Evolutionary conservation across 306 rosid genomes (phyloP).

Genomic region (Morella rubra): DNA sequence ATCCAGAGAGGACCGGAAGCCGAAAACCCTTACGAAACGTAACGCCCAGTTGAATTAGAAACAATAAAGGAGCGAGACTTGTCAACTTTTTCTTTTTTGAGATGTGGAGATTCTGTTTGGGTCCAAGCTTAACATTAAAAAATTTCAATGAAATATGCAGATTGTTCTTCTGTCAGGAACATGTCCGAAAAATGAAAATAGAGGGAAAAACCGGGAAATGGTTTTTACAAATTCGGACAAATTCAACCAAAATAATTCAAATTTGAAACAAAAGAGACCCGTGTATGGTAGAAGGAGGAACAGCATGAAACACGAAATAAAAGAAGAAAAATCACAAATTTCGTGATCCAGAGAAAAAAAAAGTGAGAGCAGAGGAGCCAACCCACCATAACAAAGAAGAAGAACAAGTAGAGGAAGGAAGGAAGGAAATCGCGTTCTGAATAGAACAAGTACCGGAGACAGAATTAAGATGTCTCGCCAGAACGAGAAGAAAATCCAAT

Average conservation of each 20-base stretch:
- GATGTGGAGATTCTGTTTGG: neutral
- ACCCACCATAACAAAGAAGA: neutral
- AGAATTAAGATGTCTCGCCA: neutral
- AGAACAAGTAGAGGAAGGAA: neutral
- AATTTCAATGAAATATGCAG: conserved; percentile 5
- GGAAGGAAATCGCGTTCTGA: neutral
- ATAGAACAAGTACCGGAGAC: neutral
- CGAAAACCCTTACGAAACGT: conserved; percentile 13
- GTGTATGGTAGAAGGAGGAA: neutral
- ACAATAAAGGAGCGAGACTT: neutral
- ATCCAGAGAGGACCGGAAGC: conserved; percentile 37
- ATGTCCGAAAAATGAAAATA: conserved; percentile 23
- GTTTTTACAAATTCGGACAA: conserved; percentile 7
- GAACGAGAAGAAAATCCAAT: neutral
- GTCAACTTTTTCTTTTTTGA: neutral
- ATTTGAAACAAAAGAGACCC: conserved; percentile 16
- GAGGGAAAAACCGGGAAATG: conserved; percentile 11
- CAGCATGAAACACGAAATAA: neutral
- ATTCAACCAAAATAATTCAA: conserved; percentile 8
- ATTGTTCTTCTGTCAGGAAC: conserved; percentile 22
- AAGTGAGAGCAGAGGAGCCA: too few species aligned
- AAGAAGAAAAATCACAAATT: neutral
- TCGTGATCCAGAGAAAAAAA: too few species aligned
- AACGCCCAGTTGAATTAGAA: neutral
- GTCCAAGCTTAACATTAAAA: neutral